phyloP scores from a whole-genome alignment of 2,329 filamentous ascomycete genomes.

The Cryphonectria naterciae region DNA sequence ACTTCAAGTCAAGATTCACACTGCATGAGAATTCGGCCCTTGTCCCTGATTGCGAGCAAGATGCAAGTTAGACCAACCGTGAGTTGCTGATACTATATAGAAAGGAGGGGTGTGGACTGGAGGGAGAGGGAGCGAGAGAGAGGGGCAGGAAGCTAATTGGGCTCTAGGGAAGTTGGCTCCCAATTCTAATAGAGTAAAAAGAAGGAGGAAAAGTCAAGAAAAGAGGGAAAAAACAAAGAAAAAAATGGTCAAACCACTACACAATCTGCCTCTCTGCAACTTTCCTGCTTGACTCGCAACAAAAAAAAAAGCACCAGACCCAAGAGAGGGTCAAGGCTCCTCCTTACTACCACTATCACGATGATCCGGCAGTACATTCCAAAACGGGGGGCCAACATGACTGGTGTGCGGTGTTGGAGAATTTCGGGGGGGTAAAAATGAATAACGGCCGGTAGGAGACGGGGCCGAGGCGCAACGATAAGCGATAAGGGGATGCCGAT shows the following conservation, averaged over 20 bases:
- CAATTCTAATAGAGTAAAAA: background rate
- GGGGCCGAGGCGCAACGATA: background rate
- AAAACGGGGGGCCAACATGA: background rate
- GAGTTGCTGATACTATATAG: background rate
- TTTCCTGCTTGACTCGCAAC: background rate
- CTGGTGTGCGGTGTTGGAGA: too few species aligned
- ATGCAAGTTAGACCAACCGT: background rate
- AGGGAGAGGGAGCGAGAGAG: background rate
- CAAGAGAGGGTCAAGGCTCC: background rate
- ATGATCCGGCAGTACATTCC: background rate
- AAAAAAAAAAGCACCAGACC: background rate
- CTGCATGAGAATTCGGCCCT: background rate
- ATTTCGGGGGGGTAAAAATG: too few species aligned
- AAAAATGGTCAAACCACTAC: background rate
- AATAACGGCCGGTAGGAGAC: background rate
- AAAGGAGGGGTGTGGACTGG: background rate
- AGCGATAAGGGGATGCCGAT: background rate
- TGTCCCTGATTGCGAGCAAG: background rate
- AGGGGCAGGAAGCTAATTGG: background rate
- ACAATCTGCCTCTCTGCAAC: too few species aligned
- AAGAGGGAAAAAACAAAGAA: background rate
- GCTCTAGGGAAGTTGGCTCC: background rate
- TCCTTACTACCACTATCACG: background rate
- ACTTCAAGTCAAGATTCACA: background rate
- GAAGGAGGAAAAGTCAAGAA: background rate